phyloP scores from a whole-genome alignment of 345 rosid genomes.

The Passiflora organensis region DNA sequence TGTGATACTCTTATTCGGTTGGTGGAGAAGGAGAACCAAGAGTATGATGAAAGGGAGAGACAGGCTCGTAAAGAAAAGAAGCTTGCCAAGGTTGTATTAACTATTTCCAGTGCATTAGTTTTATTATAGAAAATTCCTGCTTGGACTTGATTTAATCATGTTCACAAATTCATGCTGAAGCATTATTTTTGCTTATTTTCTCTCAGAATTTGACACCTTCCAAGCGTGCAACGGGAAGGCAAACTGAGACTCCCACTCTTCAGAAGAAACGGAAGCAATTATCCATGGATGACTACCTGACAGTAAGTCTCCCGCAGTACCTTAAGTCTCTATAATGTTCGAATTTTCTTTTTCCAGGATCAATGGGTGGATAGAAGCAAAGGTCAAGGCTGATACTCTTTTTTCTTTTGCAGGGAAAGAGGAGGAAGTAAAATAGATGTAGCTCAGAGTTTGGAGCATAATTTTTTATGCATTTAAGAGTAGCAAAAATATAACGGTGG shows the following conservation, averaged over 20 bases:
- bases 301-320: conserved; percentile 29
- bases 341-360: neutral
- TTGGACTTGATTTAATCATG: neutral
- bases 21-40: conserved; percentile 99
- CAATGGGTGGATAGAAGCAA: too few relatives aligned
- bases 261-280: conserved; percentile 74
- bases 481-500: too few relatives aligned
- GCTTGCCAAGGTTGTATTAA: conserved; percentile 67
- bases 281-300: conserved; percentile 73
- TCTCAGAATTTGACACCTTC: conserved; percentile 64
- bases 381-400: neutral
- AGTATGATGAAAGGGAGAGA: conserved; percentile 90
- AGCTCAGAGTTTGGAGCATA: neutral
- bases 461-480: neutral
- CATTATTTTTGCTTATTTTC: conserved; percentile 1
- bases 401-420: conserved; percentile 51
- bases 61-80: conserved; percentile 98
- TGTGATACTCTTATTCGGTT: conserved; percentile 89
- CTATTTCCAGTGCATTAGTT: neutral
- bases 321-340: neutral
- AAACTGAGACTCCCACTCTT: conserved; percentile 57
- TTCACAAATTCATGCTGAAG: neutral
- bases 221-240: conserved; percentile 58
- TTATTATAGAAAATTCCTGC: too few relatives aligned
- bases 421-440: conserved; percentile 67